A percentile compares a stretch with the other conserved stretches of the same genome.
Conservation (phyloP, 2,329 filamentous ascomycete species). For the Xylogone sp. region DNA sequence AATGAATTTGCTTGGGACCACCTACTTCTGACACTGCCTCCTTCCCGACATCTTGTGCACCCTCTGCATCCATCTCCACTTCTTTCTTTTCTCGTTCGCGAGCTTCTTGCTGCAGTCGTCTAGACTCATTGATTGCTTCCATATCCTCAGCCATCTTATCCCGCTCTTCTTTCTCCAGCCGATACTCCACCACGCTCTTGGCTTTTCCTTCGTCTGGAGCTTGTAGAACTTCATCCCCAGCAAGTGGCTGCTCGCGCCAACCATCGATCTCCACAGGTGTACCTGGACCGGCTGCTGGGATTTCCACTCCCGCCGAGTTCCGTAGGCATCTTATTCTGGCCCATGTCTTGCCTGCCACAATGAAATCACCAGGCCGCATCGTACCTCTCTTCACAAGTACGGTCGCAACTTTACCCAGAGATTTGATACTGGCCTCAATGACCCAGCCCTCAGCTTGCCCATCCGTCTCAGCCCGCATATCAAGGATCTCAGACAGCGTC, state of each 20-base stretch:
- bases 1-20: conserved; percentile 60
- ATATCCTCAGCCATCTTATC: conserved; percentile 64
- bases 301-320: conserved; percentile 75
- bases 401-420: conserved; percentile 79
- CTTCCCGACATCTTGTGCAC: conserved; percentile 25
- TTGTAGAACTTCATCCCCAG: conserved; percentile 85
- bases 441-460: conserved; percentile 89
- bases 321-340: conserved; percentile 77
- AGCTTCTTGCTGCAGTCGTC: conserved; percentile 53
- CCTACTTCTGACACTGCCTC: conserved; percentile 25
- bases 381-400: conserved; percentile 87
- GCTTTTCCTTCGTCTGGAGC: conserved; percentile 75
- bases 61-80: conserved; percentile 37
- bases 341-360: conserved; percentile 88
- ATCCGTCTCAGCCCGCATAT: conserved; percentile 75
- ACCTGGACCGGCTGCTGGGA: conserved; percentile 76
- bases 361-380: conserved; percentile 71
- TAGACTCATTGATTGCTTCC: conserved; percentile 70
- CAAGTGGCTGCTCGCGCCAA: conserved; percentile 84
- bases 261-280: conserved; percentile 90
- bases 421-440: conserved; percentile 85
- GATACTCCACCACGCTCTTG: conserved; percentile 72
- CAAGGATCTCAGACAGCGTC: conserved; percentile 82
- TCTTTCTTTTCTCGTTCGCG: conserved; percentile 58
- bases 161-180: conserved; percentile 67